These are phyloP conservation scores for Lichtheimia ramosa DNA, from an alignment of 371 early-diverging fungal genomes.

Conservation along the genomic window DNA sequence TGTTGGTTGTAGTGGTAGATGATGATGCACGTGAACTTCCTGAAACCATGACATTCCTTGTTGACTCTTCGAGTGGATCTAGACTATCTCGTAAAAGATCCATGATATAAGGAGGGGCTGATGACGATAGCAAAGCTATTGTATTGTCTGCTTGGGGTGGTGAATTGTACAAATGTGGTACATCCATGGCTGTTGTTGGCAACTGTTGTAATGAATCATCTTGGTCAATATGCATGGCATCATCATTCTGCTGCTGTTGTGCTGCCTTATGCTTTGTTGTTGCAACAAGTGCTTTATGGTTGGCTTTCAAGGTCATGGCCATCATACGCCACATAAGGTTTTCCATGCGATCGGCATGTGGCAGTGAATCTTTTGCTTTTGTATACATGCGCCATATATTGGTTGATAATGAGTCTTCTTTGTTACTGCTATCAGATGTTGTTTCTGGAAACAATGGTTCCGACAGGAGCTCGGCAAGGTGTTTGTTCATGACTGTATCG, in stretches of 20 bases:
- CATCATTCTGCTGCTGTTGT: neutral
- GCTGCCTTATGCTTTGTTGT: neutral
- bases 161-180: constrained; percentile 4
- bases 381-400: constrained; percentile 73
- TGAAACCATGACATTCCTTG: neutral
- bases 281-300: constrained; percentile 14
- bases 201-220: neutral
- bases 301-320: constrained; percentile 59
- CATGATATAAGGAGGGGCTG: constrained; percentile 25
- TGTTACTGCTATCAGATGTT: constrained; percentile 1
- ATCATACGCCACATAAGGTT: constrained; percentile 75
- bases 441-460: constrained; percentile 2
- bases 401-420: constrained; percentile 58
- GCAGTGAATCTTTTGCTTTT: constrained; percentile 66
- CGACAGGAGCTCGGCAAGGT: neutral
- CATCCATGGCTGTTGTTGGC: neutral
- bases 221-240: constrained; percentile 7
- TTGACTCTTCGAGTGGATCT: neutral
- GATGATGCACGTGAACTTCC: no score
- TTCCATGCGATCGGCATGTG: constrained; percentile 65
- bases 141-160: constrained; percentile 31
- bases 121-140: constrained; percentile 19
- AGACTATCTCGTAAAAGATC: constrained; percentile 14
- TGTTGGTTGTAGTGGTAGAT: no score
- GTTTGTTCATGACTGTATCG: no score